Evolutionary conservation across 2,329 filamentous ascomycete species (phyloP).

Genomic region (Akanthomyces muscarius): DNA sequence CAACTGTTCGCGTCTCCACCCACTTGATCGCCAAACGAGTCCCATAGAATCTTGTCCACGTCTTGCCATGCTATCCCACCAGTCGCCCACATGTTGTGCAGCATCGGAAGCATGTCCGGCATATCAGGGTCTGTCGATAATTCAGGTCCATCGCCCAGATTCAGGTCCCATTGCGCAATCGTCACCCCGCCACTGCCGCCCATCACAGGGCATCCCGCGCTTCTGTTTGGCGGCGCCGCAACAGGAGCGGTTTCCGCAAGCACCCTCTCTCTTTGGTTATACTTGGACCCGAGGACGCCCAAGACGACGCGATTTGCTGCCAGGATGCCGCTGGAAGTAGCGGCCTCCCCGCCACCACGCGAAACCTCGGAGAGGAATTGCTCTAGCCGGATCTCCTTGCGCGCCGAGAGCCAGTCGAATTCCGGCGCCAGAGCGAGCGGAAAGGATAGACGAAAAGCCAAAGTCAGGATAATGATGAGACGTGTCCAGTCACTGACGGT

Average conservation of each 20-base stretch:
- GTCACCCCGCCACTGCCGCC: neutral
- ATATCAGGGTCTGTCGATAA: neutral
- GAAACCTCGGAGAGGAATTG: constrained; percentile 7
- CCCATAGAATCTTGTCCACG: neutral
- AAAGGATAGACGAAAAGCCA: constrained; percentile 15
- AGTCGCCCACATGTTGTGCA: constrained; percentile 10
- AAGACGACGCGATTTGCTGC: constrained; percentile 9
- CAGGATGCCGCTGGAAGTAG: neutral
- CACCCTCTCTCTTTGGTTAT: neutral
- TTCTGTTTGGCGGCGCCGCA: neutral
- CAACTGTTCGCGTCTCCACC: neutral
- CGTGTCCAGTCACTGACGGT: constrained; percentile 17
- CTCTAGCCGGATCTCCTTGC: constrained; percentile 6
- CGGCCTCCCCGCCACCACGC: neutral
- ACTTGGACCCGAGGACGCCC: constrained; percentile 1
- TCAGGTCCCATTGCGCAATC: constrained; percentile 7
- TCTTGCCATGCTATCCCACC: constrained; percentile 9
- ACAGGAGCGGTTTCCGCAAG: neutral
- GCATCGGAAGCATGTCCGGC: constrained; percentile 9
- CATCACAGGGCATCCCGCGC: constrained; percentile 7
- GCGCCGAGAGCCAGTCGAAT: constrained; percentile 7
- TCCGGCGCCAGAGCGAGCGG: constrained; percentile 8
- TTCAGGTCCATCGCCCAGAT: neutral
- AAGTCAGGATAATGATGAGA: constrained; percentile 12
- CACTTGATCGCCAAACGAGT: neutral